Conservation (phyloP, 2,329 filamentous ascomycete genomes). For the Colletotrichum liriopes region DNA sequence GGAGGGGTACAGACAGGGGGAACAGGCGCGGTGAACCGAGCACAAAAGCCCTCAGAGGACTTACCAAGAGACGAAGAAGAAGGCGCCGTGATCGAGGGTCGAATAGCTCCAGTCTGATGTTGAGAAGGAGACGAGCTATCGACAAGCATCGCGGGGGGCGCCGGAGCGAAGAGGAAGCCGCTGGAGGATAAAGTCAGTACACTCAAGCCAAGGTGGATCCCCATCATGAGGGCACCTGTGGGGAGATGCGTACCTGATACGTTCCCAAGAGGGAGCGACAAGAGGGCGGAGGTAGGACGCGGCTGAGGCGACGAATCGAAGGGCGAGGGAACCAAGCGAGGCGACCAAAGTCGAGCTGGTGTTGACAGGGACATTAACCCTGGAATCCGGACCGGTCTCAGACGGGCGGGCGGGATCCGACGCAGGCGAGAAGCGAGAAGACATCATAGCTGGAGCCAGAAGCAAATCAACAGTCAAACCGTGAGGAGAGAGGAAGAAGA, state of each 20-base stretch:
- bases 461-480: slow-evolving; percentile 18
- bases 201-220: neutral
- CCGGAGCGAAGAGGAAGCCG: slow-evolving; percentile 1
- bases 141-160: slow-evolving; percentile 21
- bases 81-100: slow-evolving; percentile 24
- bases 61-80: slow-evolving; percentile 10
- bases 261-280: neutral
- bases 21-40: slow-evolving; percentile 2
- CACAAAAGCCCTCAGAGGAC: slow-evolving; percentile 18
- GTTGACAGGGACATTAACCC: slow-evolving; percentile 20
- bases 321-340: slow-evolving; percentile 16
- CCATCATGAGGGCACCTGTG: neutral
- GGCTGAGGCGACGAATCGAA: neutral
- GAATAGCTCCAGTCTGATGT: slow-evolving; percentile 1
- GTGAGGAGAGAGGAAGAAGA: slow-evolving; percentile 12
- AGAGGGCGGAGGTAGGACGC: neutral
- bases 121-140: slow-evolving; percentile 15
- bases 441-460: slow-evolving; percentile 24
- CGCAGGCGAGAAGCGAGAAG: slow-evolving; percentile 27
- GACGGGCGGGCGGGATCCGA: slow-evolving; percentile 20
- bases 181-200: neutral
- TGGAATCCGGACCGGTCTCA: slow-evolving; percentile 22
- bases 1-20: slow-evolving; percentile 10
- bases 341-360: slow-evolving; percentile 17
- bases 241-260: neutral